These are phyloP conservation scores for Rhododendron mucronatum DNA, from an alignment of 148 eudicot genomes.

Conservation along the genomic window DNA sequence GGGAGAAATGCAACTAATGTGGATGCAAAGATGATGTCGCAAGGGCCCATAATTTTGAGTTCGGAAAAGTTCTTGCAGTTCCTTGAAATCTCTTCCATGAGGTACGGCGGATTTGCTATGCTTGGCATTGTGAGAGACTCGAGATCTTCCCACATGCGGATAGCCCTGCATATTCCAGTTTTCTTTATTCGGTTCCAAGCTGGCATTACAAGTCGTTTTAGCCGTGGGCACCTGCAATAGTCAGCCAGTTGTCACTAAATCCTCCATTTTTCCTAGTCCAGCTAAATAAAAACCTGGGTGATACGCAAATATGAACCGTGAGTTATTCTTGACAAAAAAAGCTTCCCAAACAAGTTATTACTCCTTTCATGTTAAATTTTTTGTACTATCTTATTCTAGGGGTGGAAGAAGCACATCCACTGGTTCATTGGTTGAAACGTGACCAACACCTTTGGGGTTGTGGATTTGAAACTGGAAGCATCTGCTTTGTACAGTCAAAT, in stretches of 20 bases:
- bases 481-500: neutral
- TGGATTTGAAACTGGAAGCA: neutral
- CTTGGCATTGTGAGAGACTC: conserved; percentile 49
- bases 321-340: neutral
- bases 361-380: neutral
- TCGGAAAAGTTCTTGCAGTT: conserved; percentile 44
- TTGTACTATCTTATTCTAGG: neutral
- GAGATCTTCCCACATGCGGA: conserved; percentile 35
- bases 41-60: conserved; percentile 44
- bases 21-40: conserved; percentile 24
- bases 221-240: conserved; percentile 32
- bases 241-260: neutral
- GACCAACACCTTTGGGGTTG: neutral
- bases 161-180: conserved; percentile 42
- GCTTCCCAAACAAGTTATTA: neutral
- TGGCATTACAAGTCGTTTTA: conserved; percentile 45
- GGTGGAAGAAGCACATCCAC: neutral
- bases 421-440: neutral
- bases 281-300: neutral
- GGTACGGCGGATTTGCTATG: conserved; percentile 32
- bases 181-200: conserved; percentile 47
- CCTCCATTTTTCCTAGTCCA: neutral
- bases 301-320: neutral
- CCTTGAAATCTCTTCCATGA: conserved; percentile 38
- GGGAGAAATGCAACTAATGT: conserved; percentile 29